Evolutionary conservation across 2,329 filamentous ascomycete species (phyloP), one percentile per base, ranked within the genome.

Genomic region (Aureobasidium sp.): DNA sequence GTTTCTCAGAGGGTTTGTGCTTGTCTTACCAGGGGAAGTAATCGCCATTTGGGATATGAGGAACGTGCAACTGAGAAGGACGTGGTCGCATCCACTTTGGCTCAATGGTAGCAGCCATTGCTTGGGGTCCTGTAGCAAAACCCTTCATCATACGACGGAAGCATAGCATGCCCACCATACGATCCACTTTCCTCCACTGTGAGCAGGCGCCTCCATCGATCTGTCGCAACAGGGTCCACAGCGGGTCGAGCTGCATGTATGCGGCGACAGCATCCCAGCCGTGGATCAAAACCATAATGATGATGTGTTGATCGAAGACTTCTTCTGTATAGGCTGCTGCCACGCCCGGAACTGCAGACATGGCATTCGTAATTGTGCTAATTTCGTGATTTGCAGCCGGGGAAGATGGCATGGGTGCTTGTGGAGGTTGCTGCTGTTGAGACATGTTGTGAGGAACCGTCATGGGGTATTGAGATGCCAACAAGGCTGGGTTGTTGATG

Each of bases 31-130:
- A 61, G 30, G 49, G 48, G 3, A 61, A 61, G 34, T 61, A 61
- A 41, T 61, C 59, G 37, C 49, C 49, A 16, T 61, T 53, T 0
- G 59, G 49, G 13, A 53, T 47, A 21, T 61, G 59, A 27, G 59
- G 41, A 10, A 61, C 42, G 14, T 61, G 50, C 2, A 61, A 32
- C 34, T 61, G 59, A 16, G 59, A 61, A 11, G 59, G 59, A 4
- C 59, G 59, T 5, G 59, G 59, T 25, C 59, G 39, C 39, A 61
- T 36, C 32, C 48, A 61, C 34, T 47, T 47, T 47, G 59, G 59
- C 29, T 61, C 49, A 36, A 61, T 54, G 1, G 6, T 39, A 16
- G 21, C 21, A 21, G 41, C 41, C 50, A 55, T 55, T 1, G 42
- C 42, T 32, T 54, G 49, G 1, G 59, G 30, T 10, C 59, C 59